Evolutionary conservation across 2,329 filamentous ascomycete species (phyloP), one percentile per base, ranked within the genome.

Genomic region (Elsinoe arachidis): DNA sequence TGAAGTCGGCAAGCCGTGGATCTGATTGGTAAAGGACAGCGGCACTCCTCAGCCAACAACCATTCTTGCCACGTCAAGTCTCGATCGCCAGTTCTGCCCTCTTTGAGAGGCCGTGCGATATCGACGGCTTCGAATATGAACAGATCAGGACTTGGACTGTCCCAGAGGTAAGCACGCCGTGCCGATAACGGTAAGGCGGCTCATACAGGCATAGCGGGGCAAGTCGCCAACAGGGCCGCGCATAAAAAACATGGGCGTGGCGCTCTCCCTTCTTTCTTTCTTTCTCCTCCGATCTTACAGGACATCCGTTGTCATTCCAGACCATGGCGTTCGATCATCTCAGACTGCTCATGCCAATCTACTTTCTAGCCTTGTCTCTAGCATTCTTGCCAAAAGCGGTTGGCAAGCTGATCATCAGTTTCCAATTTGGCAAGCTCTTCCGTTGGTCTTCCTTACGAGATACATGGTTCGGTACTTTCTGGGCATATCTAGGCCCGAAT

Each of bases 391-490:
- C 81, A 0, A 58, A 63, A 21, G 82, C 83, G 0, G 65, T 85
- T 51, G 34, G 70, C 35, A 60, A 66, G 11, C 72, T 83, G 34
- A 12, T 70, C 44, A 49, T 60, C 11, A 55, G 26, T 35, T 56
- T 61, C 58, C 61, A 69, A 23, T 33, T 69, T 55, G 54, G 43
- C 9, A 59, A 65, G 39, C 60, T 71, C 21, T 54, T 63, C 51
- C 62, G 58, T 41, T 60, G 64, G 59, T 60, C 57, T 57, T 59
- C 61, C 37, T 68, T 73, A 63, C 71, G 73, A 63, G 64, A 71
- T 44, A 67, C 65, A 61, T 85, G 83, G 79, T 87, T 87, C 69
- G 76, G 76, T 55, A 69, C 70, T 39, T 85, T 87, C 70, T 87
- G 84, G 84, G 69, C 69, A 34, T 72, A 66, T 56, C 74, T 76